Conservation (phyloP, 805 yeast species). For the Metschnikowia lachancei region DNA sequence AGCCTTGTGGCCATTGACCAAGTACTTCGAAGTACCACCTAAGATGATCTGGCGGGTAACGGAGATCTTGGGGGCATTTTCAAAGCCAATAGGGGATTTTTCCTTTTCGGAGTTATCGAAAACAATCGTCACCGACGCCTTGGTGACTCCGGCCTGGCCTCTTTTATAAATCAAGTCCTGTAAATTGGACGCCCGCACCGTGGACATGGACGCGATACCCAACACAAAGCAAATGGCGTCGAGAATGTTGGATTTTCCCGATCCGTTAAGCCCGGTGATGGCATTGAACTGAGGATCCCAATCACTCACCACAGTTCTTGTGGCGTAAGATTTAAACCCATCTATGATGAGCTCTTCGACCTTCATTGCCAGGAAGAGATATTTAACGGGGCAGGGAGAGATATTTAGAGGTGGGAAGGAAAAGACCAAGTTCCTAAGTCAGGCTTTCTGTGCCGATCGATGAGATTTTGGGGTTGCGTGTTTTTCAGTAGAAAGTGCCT, state of each 20-base stretch:
- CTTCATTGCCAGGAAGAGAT: slow-evolving; percentile 70
- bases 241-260: slow-evolving; percentile 93
- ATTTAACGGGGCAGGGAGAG: too few relatives aligned
- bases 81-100: slow-evolving; percentile 86
- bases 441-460: too few relatives aligned
- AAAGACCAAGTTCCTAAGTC: too few relatives aligned
- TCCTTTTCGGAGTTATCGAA: slow-evolving; percentile 80
- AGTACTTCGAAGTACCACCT: slow-evolving; percentile 89
- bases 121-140: slow-evolving; percentile 93
- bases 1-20: slow-evolving; percentile 94
- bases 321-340: slow-evolving; percentile 96
- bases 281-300: slow-evolving; percentile 99
- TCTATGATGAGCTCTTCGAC: slow-evolving; percentile 96
- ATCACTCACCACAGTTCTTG: slow-evolving; percentile 88
- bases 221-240: slow-evolving; percentile 98
- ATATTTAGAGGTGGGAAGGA: too few relatives aligned
- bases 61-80: slow-evolving; percentile 70
- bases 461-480: too few relatives aligned
- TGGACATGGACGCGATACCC: slow-evolving; percentile 92
- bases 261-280: slow-evolving; percentile 95
- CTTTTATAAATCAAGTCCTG: slow-evolving; percentile 95
- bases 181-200: slow-evolving; percentile 87
- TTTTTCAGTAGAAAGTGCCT: too few relatives aligned
- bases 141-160: slow-evolving; percentile 97
- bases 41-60: slow-evolving; percentile 88